A percentile compares a stretch with the other conserved stretches of the same genome.
Evolutionary conservation across 2,329 filamentous ascomycete genomes (phyloP).

Genomic region (Monosporascus ibericus): DNA sequence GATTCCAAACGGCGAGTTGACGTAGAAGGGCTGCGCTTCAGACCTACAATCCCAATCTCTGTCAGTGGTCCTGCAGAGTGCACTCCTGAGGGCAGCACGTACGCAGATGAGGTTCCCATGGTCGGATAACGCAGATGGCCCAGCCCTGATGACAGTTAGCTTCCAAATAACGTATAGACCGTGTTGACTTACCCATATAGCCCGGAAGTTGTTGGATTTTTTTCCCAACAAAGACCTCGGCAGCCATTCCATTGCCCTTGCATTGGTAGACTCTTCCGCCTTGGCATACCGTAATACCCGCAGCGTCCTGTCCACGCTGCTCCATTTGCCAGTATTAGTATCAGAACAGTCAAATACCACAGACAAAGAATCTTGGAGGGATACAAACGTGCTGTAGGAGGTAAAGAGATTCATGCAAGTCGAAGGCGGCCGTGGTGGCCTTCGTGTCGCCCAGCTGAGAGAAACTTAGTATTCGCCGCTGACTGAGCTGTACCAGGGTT

Average conservation of each 20-base stretch:
- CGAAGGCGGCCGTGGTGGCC: slow-evolving; percentile 35
- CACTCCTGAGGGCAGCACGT: not conserved
- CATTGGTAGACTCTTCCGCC: slow-evolving; percentile 69
- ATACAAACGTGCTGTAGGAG: slow-evolving; percentile 41
- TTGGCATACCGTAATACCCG: slow-evolving; percentile 56
- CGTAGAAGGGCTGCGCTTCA: slow-evolving; percentile 72
- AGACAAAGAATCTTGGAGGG: slow-evolving; percentile 43
- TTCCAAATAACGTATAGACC: not conserved
- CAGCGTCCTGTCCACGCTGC: not conserved
- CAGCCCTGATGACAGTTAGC: slow-evolving; percentile 26
- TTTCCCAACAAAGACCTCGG: slow-evolving; percentile 66
- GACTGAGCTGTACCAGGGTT: no score
- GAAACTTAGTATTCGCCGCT: no score
- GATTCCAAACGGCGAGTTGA: slow-evolving; percentile 70
- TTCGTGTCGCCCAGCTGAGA: not conserved
- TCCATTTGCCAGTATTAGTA: slow-evolving; percentile 44
- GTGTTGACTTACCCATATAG: slow-evolving; percentile 52
- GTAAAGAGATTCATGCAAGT: slow-evolving; percentile 53
- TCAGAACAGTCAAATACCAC: slow-evolving; percentile 38
- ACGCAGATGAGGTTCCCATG: slow-evolving; percentile 59
- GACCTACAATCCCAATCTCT: slow-evolving; percentile 38
- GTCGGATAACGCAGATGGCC: slow-evolving; percentile 72
- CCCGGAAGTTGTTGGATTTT: slow-evolving; percentile 64
- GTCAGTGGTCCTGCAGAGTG: not conserved
- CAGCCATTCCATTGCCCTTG: slow-evolving; percentile 73